These are phyloP conservation scores for Fusarium clavum DNA, from an alignment of 2,329 filamentous ascomycete species.

Conservation along the genomic window DNA sequence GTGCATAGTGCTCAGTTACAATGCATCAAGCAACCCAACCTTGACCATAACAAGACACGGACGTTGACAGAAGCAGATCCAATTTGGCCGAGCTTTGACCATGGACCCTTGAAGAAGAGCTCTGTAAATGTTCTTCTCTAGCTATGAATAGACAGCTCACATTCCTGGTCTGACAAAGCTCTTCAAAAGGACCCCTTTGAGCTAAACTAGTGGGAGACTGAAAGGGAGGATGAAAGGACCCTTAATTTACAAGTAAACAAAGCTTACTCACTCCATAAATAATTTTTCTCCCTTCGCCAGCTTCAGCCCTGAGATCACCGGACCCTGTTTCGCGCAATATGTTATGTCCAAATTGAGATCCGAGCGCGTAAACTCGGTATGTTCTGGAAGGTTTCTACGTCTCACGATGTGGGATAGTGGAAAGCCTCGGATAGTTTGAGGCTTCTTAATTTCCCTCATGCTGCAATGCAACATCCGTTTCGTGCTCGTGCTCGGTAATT, in stretches of 20 bases:
- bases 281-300: not conserved
- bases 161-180: slow-evolving; percentile 13
- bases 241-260: slow-evolving; percentile 9
- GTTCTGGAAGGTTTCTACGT: slow-evolving; percentile 33
- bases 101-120: not conserved
- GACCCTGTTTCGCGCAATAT: not conserved
- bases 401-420: slow-evolving; percentile 7
- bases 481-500: not conserved
- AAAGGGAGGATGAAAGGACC: slow-evolving; percentile 1
- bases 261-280: slow-evolving; percentile 20
- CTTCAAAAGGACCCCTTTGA: slow-evolving; percentile 12
- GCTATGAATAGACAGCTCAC: not conserved
- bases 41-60: slow-evolving; percentile 4
- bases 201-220: not conserved
- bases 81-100: slow-evolving; percentile 15
- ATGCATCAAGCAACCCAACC: slow-evolving; percentile 9
- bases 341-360: slow-evolving; percentile 14
- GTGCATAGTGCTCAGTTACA: slow-evolving; percentile 30
- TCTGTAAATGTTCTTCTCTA: not conserved
- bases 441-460: slow-evolving; percentile 21
- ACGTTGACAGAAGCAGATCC: not conserved
- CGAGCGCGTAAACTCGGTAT: slow-evolving; percentile 16
- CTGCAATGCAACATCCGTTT: slow-evolving; percentile 18
- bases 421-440: not conserved
- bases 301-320: slow-evolving; percentile 15